Evolutionary conservation across 2,329 filamentous ascomycete genomes (phyloP).

Genomic region (Alternaria atra): DNA sequence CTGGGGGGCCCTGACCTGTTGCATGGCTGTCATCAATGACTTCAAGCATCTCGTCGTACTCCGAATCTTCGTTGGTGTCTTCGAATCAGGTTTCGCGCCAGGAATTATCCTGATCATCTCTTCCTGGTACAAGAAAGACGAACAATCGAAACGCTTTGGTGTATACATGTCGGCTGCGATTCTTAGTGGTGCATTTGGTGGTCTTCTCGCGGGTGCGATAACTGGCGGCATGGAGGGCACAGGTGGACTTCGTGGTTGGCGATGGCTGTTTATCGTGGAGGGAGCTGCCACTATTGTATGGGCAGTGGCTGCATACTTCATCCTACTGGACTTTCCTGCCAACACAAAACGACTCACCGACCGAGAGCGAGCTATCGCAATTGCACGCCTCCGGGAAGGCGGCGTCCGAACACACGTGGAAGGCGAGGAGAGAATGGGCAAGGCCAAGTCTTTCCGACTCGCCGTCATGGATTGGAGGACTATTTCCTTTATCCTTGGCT

Average conservation of each 20-base stretch:
- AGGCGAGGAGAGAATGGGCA: conserved; percentile 46
- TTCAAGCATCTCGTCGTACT: conserved; percentile 62
- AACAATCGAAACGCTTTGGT: conserved; percentile 65
- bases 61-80: conserved; percentile 64
- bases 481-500: conserved; percentile 60
- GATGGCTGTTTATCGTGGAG: conserved; percentile 60
- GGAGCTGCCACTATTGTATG: conserved; percentile 55
- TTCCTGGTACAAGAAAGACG: conserved; percentile 57
- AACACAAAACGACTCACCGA: conserved; percentile 55
- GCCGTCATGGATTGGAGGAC: conserved; percentile 59
- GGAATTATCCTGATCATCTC: conserved; percentile 65
- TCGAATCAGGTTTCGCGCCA: conserved; percentile 65
- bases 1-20: conserved; percentile 62
- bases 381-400: conserved; percentile 57
- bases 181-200: conserved; percentile 61
- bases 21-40: conserved; percentile 60
- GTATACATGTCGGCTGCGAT: conserved; percentile 68
- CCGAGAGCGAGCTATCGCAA: conserved; percentile 55
- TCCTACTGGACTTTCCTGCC: conserved; percentile 61
- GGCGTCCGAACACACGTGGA: conserved; percentile 49
- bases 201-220: conserved; percentile 55
- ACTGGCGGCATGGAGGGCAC: conserved; percentile 57
- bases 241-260: conserved; percentile 58
- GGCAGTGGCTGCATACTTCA: conserved; percentile 55
- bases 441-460: conserved; percentile 50